Conservation (phyloP, 2,329 filamentous ascomycete species). For the Fusarium liriodendri region DNA sequence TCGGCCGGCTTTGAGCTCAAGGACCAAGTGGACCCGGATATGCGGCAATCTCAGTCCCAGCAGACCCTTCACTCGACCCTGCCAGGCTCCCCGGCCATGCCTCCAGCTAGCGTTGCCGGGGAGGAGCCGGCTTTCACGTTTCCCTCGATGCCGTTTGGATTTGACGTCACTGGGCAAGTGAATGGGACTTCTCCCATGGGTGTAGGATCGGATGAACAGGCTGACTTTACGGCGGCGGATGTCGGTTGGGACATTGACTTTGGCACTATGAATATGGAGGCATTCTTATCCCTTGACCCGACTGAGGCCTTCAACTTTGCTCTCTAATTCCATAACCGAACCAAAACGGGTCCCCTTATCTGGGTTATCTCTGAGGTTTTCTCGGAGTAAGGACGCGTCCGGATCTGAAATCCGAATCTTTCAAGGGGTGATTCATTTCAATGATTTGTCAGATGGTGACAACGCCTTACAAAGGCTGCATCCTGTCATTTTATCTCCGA, state of each 20-base stretch:
- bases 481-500: neutral
- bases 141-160: conserved; percentile 46
- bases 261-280: conserved; percentile 48
- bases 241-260: conserved; percentile 47
- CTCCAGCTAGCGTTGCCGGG: conserved; percentile 14
- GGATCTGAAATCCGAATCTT: neutral
- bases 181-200: conserved; percentile 36
- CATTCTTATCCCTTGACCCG: conserved; percentile 47
- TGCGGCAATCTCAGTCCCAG: conserved; percentile 26
- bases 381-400: neutral
- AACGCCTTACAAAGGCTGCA: neutral
- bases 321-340: conserved; percentile 8
- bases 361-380: neutral
- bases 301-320: conserved; percentile 42
- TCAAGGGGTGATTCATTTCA: neutral
- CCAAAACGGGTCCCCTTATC: neutral
- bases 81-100: conserved; percentile 30
- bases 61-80: conserved; percentile 23
- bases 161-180: conserved; percentile 36
- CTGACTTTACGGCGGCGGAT: conserved; percentile 45
- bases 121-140: conserved; percentile 41
- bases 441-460: conserved; percentile 4
- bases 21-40: conserved; percentile 29
- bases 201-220: conserved; percentile 36
- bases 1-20: conserved; percentile 43